phyloP scores from a whole-genome alignment of 108 stramenopile genomes.

The Aurantiochytrium sp. region DNA sequence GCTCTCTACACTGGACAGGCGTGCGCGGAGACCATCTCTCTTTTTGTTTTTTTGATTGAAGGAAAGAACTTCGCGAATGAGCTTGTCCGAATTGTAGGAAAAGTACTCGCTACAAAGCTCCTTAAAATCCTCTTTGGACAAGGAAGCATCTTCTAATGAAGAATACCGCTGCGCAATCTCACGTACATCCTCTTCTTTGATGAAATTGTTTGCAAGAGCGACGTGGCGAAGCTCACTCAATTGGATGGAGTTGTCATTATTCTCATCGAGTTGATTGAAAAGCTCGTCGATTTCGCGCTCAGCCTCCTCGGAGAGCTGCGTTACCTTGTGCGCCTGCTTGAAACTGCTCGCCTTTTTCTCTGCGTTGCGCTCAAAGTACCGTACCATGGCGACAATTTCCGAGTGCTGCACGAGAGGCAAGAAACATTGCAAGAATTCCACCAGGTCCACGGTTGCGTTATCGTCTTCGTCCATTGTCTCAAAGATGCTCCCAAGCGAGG shows the following conservation, averaged over 20 bases:
- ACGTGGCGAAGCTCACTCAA: neutral
- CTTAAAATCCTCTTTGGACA: neutral
- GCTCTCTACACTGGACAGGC: neutral
- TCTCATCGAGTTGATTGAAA: neutral
- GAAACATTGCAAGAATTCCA: neutral
- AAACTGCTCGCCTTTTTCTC: neutral
- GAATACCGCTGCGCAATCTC: neutral
- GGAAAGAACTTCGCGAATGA: neutral
- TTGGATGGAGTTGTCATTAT: neutral
- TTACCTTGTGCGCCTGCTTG: neutral
- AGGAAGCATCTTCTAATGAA: neutral
- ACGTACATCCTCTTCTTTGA: neutral
- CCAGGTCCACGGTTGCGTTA: neutral
- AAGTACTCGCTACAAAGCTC: conserved; percentile 9
- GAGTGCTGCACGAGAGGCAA: neutral
- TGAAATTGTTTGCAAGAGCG: neutral
- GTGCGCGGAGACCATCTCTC: neutral
- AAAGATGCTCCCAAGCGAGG: neutral
- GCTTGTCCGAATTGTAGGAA: neutral
- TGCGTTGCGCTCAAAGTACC: neutral
- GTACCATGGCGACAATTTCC: neutral
- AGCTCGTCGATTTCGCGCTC: neutral
- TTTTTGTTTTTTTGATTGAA: neutral
- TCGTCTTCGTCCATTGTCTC: conserved; percentile 1
- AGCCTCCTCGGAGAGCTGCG: neutral